Conservation (phyloP, 139 green algal species). For the Edaphochlamys debaryana region DNA sequence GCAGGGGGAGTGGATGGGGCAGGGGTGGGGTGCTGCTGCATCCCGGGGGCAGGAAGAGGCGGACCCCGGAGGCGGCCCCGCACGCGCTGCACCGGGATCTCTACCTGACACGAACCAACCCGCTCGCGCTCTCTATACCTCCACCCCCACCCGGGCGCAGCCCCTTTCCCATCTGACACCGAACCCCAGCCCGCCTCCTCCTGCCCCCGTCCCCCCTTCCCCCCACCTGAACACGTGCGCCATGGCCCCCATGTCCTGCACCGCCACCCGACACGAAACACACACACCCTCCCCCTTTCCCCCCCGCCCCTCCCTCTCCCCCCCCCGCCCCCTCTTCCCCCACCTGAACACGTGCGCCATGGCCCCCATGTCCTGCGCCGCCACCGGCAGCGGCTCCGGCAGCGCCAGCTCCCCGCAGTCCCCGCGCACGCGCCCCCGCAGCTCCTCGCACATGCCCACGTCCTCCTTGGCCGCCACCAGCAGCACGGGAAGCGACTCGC, state of each 20-base stretch:
- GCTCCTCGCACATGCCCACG: constrained; percentile 58
- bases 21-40: background rate
- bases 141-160: too few species aligned
- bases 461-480: constrained; percentile 73
- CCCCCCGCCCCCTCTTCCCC: background rate
- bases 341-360: constrained; percentile 33
- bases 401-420: constrained; percentile 20
- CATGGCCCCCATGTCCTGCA: background rate
- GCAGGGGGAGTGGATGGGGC: background rate
- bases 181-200: too few species aligned
- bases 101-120: too few species aligned
- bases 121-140: too few species aligned
- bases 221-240: background rate
- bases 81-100: background rate
- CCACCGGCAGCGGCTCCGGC: constrained; percentile 30
- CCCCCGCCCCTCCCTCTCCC: background rate
- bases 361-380: constrained; percentile 5
- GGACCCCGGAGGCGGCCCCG: too few species aligned
- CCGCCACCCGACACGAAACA: background rate
- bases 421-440: background rate
- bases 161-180: too few species aligned
- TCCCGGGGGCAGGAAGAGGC: too few species aligned
- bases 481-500: constrained; percentile 73
- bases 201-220: background rate
- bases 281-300: background rate